phyloP scores from a whole-genome alignment of 106 monocot genomes.

The Platanthera zijinensis region DNA sequence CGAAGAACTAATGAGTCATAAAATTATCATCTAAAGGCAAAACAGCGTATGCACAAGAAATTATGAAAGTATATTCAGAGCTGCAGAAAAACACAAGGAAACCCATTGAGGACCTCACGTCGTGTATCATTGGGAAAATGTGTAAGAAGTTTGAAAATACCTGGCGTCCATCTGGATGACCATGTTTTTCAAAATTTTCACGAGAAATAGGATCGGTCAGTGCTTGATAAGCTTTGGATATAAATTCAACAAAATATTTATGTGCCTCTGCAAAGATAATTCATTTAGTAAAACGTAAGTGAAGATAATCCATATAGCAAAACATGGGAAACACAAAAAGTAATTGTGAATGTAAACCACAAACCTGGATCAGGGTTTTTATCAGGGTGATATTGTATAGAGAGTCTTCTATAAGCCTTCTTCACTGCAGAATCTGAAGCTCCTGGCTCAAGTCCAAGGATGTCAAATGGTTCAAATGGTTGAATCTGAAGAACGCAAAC shows the following conservation, averaged over 20 bases:
- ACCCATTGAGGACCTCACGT: neutral
- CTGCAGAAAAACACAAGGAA: no score
- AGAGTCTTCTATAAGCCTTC: slow-evolving; percentile 86
- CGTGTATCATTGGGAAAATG: neutral
- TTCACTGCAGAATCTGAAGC: slow-evolving; percentile 84
- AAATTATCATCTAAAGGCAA: no score
- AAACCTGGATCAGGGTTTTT: slow-evolving; percentile 98
- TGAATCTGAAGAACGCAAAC: slow-evolving; percentile 36
- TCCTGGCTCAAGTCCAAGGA: slow-evolving; percentile 84
- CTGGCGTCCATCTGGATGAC: slow-evolving; percentile 97
- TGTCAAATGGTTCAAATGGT: slow-evolving; percentile 84
- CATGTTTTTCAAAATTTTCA: slow-evolving; percentile 90
- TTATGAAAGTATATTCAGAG: no score
- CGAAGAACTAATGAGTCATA: neutral
- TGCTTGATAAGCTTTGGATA: slow-evolving; percentile 26
- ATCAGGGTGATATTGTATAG: slow-evolving; percentile 91
- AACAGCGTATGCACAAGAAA: no score
- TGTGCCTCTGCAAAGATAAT: slow-evolving; percentile 68
- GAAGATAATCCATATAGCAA: neutral
- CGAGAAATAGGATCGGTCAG: slow-evolving; percentile 29
- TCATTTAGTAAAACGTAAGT: neutral
- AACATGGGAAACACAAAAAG: neutral
- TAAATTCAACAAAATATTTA: slow-evolving; percentile 27
- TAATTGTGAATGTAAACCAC: neutral
- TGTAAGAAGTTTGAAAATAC: slow-evolving; percentile 18